A percentile compares a stretch with the other conserved stretches of the same genome.
These are phyloP conservation scores for Naematelia encephala DNA, from an alignment of 768 basidiomycete genomes.

Conservation along the genomic window DNA sequence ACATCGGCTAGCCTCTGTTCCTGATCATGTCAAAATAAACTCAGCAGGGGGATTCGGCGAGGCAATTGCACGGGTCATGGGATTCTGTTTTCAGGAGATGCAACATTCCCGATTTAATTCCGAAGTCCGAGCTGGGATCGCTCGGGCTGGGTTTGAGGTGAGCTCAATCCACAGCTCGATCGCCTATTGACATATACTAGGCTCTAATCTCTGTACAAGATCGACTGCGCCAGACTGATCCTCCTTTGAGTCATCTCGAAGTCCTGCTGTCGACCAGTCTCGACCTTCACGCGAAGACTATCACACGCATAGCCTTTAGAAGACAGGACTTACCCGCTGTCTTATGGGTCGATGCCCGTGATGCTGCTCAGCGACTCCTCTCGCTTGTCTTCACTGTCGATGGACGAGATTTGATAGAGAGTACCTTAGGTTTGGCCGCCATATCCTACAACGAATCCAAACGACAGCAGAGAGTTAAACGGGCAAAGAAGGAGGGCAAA, in stretches of 20 bases:
- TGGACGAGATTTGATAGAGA: constrained; percentile 37
- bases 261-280: constrained; percentile 46
- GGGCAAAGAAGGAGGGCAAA: constrained; percentile 12
- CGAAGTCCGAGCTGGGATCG: constrained; percentile 59
- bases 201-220: constrained; percentile 24
- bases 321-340: constrained; percentile 51
- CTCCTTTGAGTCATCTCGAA: not conserved
- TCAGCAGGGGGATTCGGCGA: constrained; percentile 56
- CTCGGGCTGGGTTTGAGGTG: constrained; percentile 64
- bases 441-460: constrained; percentile 36
- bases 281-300: constrained; percentile 58
- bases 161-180: constrained; percentile 45
- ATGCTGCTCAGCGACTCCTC: constrained; percentile 53
- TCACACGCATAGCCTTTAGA: constrained; percentile 57
- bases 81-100: constrained; percentile 73
- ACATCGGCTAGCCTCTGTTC: not conserved
- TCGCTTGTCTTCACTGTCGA: constrained; percentile 48
- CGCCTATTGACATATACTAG: constrained; percentile 10
- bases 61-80: constrained; percentile 67
- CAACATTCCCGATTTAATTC: constrained; percentile 70
- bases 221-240: constrained; percentile 8
- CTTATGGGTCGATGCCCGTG: constrained; percentile 55
- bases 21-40: not conserved
- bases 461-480: constrained; percentile 10
- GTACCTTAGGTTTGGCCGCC: constrained; percentile 33